Evolutionary conservation across 768 basidiomycete species (phyloP).

Genomic region (Panaeolus papilionaceus): DNA sequence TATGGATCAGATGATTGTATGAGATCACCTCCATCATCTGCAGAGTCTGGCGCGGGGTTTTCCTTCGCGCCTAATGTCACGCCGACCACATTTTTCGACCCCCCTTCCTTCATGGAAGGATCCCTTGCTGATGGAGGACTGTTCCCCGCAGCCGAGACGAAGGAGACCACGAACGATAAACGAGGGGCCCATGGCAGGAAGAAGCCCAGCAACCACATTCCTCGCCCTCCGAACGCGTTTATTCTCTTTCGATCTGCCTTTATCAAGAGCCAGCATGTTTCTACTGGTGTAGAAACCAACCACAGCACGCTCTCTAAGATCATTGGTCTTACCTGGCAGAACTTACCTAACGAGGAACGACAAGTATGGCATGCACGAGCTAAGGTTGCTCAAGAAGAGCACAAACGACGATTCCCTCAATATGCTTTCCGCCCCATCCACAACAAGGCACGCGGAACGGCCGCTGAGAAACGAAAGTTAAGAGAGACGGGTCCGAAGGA

Average conservation of each 20-base stretch:
- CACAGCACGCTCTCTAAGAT: constrained; percentile 86
- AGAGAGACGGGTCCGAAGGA: constrained; percentile 71
- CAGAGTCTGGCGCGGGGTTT: constrained; percentile 42
- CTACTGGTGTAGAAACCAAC: constrained; percentile 78
- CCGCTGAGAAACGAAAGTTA: constrained; percentile 57
- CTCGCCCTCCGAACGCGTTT: constrained; percentile 84
- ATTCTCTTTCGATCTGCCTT: constrained; percentile 85
- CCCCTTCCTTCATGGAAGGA: constrained; percentile 44
- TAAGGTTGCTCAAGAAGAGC: constrained; percentile 72
- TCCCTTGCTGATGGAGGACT: constrained; percentile 49
- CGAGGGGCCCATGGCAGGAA: constrained; percentile 61
- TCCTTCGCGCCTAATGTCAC: constrained; percentile 67
- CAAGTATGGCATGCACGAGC: constrained; percentile 79
- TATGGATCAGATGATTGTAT: constrained; percentile 43
- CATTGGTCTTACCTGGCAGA: constrained; percentile 83
- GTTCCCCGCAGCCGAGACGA: constrained; percentile 50
- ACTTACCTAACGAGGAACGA: constrained; percentile 72
- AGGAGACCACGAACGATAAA: constrained; percentile 38
- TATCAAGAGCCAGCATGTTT: constrained; percentile 78
- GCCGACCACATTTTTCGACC: constrained; percentile 59
- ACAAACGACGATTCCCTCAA: constrained; percentile 75
- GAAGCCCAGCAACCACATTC: constrained; percentile 73
- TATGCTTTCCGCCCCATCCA: constrained; percentile 78
- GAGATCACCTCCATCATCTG: constrained; percentile 19
- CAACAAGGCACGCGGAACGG: constrained; percentile 43